phyloP scores from a whole-genome alignment of 1,284 basidiomycete species.

The Prillingera fragicola region DNA sequence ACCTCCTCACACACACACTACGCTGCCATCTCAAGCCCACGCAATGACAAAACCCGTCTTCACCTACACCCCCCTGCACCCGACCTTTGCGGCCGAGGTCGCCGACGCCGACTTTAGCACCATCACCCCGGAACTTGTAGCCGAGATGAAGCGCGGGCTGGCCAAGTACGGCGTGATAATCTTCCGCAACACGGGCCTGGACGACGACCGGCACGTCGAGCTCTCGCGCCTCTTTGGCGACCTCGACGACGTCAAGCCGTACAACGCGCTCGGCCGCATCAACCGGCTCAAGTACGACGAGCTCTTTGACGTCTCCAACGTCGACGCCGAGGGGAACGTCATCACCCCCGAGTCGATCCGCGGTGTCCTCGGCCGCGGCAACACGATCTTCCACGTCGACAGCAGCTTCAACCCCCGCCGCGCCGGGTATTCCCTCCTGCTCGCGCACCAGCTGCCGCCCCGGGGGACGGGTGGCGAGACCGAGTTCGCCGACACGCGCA shows the following conservation, averaged over 20 bases:
- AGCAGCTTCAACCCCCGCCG: conserved; percentile 23
- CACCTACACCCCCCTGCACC: conserved; percentile 19
- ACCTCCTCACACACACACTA: too few species aligned
- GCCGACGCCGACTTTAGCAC: conserved; percentile 16
- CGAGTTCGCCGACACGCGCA: conserved; percentile 25
- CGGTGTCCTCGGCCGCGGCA: conserved; percentile 12
- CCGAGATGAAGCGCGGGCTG: conserved; percentile 14
- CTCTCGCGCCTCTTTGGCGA: conserved; percentile 26
- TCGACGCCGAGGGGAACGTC: conserved; percentile 20
- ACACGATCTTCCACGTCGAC: conserved; percentile 23
- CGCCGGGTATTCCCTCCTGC: conserved; percentile 19
- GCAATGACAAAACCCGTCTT: background rate
- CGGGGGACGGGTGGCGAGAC: conserved; percentile 19
- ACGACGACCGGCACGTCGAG: conserved; percentile 27
- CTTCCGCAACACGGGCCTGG: conserved; percentile 24
- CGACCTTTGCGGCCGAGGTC: conserved; percentile 28
- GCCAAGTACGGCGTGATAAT: conserved; percentile 30
- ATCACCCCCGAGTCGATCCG: conserved; percentile 15
- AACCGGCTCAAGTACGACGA: conserved; percentile 25
- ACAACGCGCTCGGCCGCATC: conserved; percentile 20
- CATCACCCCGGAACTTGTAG: conserved; percentile 16
- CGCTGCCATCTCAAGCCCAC: too few species aligned
- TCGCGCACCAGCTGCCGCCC: conserved; percentile 23
- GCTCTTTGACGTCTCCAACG: conserved; percentile 25
- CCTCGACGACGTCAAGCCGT: conserved; percentile 33